A percentile compares a stretch with the other conserved stretches of the same genome.
phyloP scores from a whole-genome alignment of 2,329 filamentous ascomycete genomes.

The Scedosporium apiospermum region DNA sequence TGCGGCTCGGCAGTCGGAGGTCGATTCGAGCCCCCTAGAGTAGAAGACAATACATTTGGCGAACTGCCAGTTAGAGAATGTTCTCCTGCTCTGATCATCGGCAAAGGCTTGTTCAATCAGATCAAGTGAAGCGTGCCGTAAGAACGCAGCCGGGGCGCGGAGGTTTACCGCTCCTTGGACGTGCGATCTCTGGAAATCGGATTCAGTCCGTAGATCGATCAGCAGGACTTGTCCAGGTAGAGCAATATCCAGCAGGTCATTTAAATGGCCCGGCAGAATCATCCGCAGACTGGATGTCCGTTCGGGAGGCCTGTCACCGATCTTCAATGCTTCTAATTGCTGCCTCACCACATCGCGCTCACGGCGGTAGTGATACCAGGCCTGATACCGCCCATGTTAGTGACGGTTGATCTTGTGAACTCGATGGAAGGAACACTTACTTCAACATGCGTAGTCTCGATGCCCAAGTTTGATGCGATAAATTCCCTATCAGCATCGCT shows the following conservation, averaged over 20 bases:
- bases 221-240: conserved; percentile 34
- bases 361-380: conserved; percentile 45
- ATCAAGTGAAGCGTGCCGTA: conserved; percentile 36
- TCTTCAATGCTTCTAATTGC: conserved; percentile 33
- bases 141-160: conserved; percentile 37
- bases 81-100: conserved; percentile 36
- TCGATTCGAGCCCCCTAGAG: conserved; percentile 36
- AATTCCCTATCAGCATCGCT: conserved; percentile 41
- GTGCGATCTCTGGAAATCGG: conserved; percentile 40
- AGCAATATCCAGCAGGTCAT: conserved; percentile 40
- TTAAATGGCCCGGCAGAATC: conserved; percentile 42
- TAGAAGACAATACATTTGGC: conserved; percentile 44
- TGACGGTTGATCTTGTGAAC: neutral
- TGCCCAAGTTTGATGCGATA: conserved; percentile 43
- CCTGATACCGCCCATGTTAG: conserved; percentile 17
- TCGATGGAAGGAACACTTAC: conserved; percentile 19
- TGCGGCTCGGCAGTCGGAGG: conserved; percentile 42
- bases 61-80: conserved; percentile 36
- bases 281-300: conserved; percentile 28
- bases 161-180: conserved; percentile 43
- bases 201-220: conserved; percentile 38
- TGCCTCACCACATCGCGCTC: conserved; percentile 36
- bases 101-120: conserved; percentile 40
- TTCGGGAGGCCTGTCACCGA: conserved; percentile 24
- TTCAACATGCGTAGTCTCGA: conserved; percentile 40